Percentiles rank a stretch among this genome's conserved stretches.
Evolutionary conservation across 2,329 filamentous ascomycete species (phyloP).

Genomic region (Gaeumannomyces tritici): DNA sequence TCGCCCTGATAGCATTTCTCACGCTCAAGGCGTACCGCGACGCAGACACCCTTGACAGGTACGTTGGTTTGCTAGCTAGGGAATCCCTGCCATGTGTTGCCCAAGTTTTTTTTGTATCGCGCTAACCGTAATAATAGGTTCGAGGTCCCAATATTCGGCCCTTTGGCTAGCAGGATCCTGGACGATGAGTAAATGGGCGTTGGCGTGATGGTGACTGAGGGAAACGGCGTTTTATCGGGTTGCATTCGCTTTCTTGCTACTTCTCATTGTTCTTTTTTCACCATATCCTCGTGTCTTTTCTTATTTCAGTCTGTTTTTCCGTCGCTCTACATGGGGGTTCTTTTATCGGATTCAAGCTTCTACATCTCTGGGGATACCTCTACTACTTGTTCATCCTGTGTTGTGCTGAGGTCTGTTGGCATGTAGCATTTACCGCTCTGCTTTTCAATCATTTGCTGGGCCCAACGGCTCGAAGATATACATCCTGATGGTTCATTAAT

Average conservation of each 20-base stretch:
- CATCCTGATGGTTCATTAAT: background rate
- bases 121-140: constrained; percentile 41
- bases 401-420: background rate
- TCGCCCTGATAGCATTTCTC: constrained; percentile 67
- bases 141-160: constrained; percentile 81
- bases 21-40: constrained; percentile 75
- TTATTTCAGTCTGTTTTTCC: background rate
- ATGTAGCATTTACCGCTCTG: background rate
- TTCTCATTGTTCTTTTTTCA: background rate
- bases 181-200: constrained; percentile 60
- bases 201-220: constrained; percentile 7
- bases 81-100: too few relatives aligned
- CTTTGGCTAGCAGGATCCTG: constrained; percentile 76
- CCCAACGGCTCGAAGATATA: background rate
- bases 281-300: background rate
- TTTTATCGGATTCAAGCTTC: background rate
- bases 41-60: constrained; percentile 58
- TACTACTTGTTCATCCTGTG: background rate
- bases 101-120: too few relatives aligned
- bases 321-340: background rate
- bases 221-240: background rate
- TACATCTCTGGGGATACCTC: too few relatives aligned
- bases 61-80: constrained; percentile 11
- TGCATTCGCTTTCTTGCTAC: background rate
- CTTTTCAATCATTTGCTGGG: background rate